Base-by-base conservation (phyloP, 305 asterid genomes). In the Nicotiana rustica region DNA sequence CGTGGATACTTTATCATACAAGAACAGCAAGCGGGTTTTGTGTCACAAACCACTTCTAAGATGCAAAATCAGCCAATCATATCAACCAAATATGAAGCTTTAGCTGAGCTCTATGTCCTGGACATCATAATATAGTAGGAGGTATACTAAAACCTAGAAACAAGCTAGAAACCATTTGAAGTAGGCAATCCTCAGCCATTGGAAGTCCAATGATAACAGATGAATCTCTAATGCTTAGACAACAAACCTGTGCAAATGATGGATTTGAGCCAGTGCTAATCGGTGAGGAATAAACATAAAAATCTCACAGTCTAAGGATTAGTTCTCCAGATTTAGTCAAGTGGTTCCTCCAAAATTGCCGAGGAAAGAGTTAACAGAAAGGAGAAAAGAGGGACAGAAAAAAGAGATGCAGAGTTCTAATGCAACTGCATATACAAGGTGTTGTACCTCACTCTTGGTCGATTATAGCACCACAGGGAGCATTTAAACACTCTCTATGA, bases 371-470 rank as follows among this genome's bases (percentile, higher is more conserved):
- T 35, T 35, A 67, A 67, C 75, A 67, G 52, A 7, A 41, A 67
- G 52, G 71, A 3, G 14, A 13, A 13, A 17, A 5, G 67, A 5
- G 68, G 44, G 10, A 9, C 49, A n/a, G 0, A 29, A 25, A 10
- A 33, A 67, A 49, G 64, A 75, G 44, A 29, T 15, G 79, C 25
- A 49, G 79, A 47, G 21, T 21, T 47, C 47, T 75, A 14, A 25
- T 49, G 15, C 17, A 49, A 75, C 79, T 75, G 79, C 79, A 73
- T 73, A 29, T 14, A 73, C 79, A 73, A 25, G 38, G 44, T 14
- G 33, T 35, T 67, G 14, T 17, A 67, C 75, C 49, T 8, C 52
- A 15, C 36, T 67, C 3, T 68, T 68, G 77, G 77, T 68, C 77
- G 5, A 68, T 36, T 3, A 18, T 8, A 68, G 56, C 10, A 68